phyloP scores from a whole-genome alignment of 2,329 filamentous ascomycete genomes.

The Exophiala calicioides region DNA sequence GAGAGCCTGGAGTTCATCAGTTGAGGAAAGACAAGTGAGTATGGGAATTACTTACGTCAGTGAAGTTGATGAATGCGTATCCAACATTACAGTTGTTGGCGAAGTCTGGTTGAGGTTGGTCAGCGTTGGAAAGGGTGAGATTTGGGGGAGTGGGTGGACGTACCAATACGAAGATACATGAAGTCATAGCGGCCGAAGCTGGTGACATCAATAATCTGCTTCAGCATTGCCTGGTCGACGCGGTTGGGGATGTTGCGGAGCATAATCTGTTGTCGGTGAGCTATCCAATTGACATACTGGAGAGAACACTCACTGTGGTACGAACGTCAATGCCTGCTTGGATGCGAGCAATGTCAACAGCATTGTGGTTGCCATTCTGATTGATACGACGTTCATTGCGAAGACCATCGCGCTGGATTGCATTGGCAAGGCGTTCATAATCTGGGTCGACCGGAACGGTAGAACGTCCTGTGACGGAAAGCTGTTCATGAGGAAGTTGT shows the following conservation, averaged over 20 bases:
- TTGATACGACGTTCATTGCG: conserved; percentile 23
- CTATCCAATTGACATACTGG: neutral
- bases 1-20: conserved; percentile 22
- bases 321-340: conserved; percentile 68
- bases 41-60: conserved; percentile 60
- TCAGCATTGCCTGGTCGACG: conserved; percentile 72
- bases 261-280: conserved; percentile 68
- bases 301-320: conserved; percentile 62
- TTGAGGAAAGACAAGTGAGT: neutral
- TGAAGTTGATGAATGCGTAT: conserved; percentile 96
- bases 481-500: conserved; percentile 18
- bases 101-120: conserved; percentile 57
- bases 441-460: conserved; percentile 40
- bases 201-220: conserved; percentile 74
- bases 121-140: neutral
- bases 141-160: conserved; percentile 22
- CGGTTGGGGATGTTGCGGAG: conserved; percentile 92
- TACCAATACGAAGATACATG: conserved; percentile 84
- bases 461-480: conserved; percentile 43
- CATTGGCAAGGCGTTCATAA: conserved; percentile 33
- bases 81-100: conserved; percentile 86
- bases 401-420: conserved; percentile 23
- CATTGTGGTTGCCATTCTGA: conserved; percentile 42
- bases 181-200: conserved; percentile 88
- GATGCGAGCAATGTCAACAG: conserved; percentile 48